These are phyloP conservation scores for Neoconidiobolus thromboides DNA, from an alignment of 371 early-diverging fungal species.

Conservation along the genomic window DNA sequence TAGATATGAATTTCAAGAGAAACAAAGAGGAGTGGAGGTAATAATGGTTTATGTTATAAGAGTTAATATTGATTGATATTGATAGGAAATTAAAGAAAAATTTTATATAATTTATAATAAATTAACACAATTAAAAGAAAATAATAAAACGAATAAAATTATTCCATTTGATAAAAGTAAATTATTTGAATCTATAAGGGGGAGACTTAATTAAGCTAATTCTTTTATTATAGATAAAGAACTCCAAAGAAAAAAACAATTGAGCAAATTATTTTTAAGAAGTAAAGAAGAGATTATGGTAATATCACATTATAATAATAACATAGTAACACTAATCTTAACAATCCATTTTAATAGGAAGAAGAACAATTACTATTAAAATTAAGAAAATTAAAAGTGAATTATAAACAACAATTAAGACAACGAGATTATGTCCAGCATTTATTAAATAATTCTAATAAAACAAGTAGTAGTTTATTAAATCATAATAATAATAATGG, in stretches of 20 bases:
- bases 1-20: constrained; percentile 36
- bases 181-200: not conserved
- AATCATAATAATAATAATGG: too few species aligned
- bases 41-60: constrained; percentile 1
- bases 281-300: not conserved
- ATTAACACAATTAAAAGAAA: not conserved
- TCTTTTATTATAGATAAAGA: not conserved
- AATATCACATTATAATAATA: not conserved
- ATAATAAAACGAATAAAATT: not conserved
- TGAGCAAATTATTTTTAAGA: not conserved
- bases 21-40: constrained; percentile 21
- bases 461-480: too few species aligned
- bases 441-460: too few species aligned
- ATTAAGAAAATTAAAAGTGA: too few species aligned
- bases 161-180: constrained; percentile 4
- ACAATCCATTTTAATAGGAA: not conserved
- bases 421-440: too few species aligned
- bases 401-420: too few species aligned
- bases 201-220: not conserved
- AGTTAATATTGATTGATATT: constrained; percentile 1
- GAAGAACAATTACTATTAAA: not conserved
- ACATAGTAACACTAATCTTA: not conserved
- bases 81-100: constrained; percentile 60
- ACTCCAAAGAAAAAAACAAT: not conserved
- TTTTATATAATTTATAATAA: constrained; percentile 35